These are phyloP conservation scores for Picochlorum sp. DNA, from an alignment of 139 green algal genomes.

Conservation along the genomic window DNA sequence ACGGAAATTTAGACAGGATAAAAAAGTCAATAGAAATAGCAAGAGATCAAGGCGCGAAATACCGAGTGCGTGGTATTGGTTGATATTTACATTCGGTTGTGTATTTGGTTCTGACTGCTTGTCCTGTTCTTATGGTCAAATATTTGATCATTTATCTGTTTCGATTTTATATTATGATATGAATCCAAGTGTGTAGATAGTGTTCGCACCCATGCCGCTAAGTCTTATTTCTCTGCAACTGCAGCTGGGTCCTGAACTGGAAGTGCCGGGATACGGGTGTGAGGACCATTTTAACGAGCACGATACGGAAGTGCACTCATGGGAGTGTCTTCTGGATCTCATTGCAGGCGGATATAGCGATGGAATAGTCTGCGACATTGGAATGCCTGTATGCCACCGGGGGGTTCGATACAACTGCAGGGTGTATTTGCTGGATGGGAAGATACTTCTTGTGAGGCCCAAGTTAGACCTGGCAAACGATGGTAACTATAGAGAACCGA, in stretches of 20 bases:
- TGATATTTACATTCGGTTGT: too few species aligned
- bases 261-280: constrained; percentile 94
- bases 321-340: constrained; percentile 49
- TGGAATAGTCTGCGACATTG: constrained; percentile 80
- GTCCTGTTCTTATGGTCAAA: too few species aligned
- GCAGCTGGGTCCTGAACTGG: constrained; percentile 86
- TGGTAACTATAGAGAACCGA: constrained; percentile 90
- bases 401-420: constrained; percentile 92
- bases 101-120: too few species aligned
- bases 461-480: constrained; percentile 93
- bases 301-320: constrained; percentile 81
- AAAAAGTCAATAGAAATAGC: constrained; percentile 63
- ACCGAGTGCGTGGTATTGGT: too few species aligned
- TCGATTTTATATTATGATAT: too few species aligned
- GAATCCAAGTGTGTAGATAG: not conserved
- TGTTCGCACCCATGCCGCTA: not conserved
- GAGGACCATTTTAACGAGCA: constrained; percentile 96
- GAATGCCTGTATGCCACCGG: constrained; percentile 83
- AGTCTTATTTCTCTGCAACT: not conserved
- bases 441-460: constrained; percentile 83
- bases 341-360: constrained; percentile 51
- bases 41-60: constrained; percentile 47
- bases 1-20: constrained; percentile 79
- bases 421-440: constrained; percentile 63
- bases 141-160: not conserved